Evolutionary conservation across 805 yeast species (phyloP).

Genomic region (Saturnispora dispora): DNA sequence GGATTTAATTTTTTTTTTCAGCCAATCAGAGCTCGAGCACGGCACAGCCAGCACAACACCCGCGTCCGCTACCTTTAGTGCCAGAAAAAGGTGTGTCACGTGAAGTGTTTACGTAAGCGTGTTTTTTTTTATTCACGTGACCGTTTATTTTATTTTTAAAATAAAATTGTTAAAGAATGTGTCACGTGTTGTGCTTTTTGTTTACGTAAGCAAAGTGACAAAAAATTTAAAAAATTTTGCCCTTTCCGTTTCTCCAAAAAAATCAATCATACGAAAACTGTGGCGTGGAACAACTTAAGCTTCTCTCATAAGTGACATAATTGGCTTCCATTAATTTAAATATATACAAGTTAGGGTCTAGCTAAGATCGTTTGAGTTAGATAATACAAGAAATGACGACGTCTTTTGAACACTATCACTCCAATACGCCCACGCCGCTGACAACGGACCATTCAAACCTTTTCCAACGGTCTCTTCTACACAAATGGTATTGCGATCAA

Average conservation of each 20-base stretch:
- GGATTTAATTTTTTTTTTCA: neutral
- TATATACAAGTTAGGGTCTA: neutral
- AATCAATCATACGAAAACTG: neutral
- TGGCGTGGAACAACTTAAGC: neutral
- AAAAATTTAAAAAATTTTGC: no score
- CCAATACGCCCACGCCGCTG: slow-evolving; percentile 1
- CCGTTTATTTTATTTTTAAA: neutral
- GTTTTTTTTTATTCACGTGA: neutral
- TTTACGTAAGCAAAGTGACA: neutral
- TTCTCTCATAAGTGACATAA: neutral
- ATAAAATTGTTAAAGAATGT: no score
- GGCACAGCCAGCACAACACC: neutral
- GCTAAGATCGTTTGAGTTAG: neutral
- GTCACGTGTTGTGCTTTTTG: neutral
- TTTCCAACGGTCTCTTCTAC: slow-evolving; percentile 29
- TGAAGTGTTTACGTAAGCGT: neutral
- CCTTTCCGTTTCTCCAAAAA: neutral
- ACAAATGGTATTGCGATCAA: slow-evolving; percentile 66
- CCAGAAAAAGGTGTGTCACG: no score
- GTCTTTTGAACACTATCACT: slow-evolving; percentile 11
- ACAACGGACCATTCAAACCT: slow-evolving; percentile 10
- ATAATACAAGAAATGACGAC: slow-evolving; percentile 1
- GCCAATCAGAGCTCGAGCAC: neutral
- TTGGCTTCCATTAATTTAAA: neutral
- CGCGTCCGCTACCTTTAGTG: no score